These are phyloP conservation scores for Jackrogersella multiformis DNA, from an alignment of 495 filamentous ascomycete genomes.

Conservation along the genomic window DNA sequence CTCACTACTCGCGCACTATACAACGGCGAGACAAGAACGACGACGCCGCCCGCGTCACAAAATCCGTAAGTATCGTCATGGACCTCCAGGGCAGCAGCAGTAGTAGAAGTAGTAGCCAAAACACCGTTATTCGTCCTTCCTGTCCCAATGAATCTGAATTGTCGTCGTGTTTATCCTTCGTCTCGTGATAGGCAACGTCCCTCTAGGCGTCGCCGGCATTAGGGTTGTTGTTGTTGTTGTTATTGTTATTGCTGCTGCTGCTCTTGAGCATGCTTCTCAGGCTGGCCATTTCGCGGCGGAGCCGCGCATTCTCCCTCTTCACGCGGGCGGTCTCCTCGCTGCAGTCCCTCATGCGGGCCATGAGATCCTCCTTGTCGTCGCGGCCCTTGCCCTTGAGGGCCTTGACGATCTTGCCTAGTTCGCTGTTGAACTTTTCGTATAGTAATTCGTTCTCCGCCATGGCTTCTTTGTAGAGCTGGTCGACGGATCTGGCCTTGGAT, in stretches of 20 bases:
- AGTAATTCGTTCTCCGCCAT: constrained; percentile 94
- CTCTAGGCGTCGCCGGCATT: constrained; percentile 45
- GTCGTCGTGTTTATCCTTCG: not conserved
- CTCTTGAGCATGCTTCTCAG: constrained; percentile 59
- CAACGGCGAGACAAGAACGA: not conserved
- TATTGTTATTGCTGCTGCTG: not conserved
- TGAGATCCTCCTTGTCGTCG: constrained; percentile 76
- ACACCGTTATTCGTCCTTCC: not conserved
- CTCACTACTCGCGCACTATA: no score
- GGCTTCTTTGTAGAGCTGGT: constrained; percentile 87
- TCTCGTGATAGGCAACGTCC: constrained; percentile 36
- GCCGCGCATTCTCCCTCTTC: constrained; percentile 79
- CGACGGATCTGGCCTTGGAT: constrained; percentile 80
- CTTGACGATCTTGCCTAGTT: constrained; percentile 83
- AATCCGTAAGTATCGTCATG: constrained; percentile 22
- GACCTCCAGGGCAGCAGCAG: constrained; percentile 41
- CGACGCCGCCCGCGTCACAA: constrained; percentile 18
- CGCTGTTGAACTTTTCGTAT: constrained; percentile 91
- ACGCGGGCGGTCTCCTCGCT: constrained; percentile 74
- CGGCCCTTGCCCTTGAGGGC: constrained; percentile 73
- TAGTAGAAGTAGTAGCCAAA: not conserved
- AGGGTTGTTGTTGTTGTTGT: not conserved
- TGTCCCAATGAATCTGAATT: not conserved
- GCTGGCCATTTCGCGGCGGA: constrained; percentile 63
- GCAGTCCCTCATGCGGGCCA: constrained; percentile 69